These are phyloP conservation scores for barrel medic (Medicago truncatula) DNA, from an alignment of 306 rosid species.

Conservation along the genomic window MtrunA17r5.0-ANR NC_053045.1:57492001-57492500, in stretches of 20 bases:
- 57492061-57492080: slow-evolving; percentile 49
- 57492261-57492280: fast-evolving
- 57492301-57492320: not conserved
- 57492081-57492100: slow-evolving; percentile 31
- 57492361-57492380: not conserved
- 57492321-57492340: not conserved
- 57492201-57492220: not conserved
- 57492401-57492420: not conserved
- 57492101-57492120: not conserved
- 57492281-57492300: slow-evolving; percentile 31
- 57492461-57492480: not conserved
- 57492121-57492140: not conserved
- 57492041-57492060: slow-evolving; percentile 48
- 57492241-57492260: not conserved
- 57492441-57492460: not conserved
- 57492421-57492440: slow-evolving; percentile 5
- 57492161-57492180: not conserved
- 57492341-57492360: not conserved
- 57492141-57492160: slow-evolving; percentile 46
- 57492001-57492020: slow-evolving; percentile 23
- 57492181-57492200: slow-evolving; percentile 30
- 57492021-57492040: slow-evolving; percentile 40
- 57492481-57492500: not conserved
- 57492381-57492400: not conserved
- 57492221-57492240: slow-evolving; percentile 26